phyloP scores from a whole-genome alignment of 768 basidiomycete species.

The Russula dissimulans region DNA sequence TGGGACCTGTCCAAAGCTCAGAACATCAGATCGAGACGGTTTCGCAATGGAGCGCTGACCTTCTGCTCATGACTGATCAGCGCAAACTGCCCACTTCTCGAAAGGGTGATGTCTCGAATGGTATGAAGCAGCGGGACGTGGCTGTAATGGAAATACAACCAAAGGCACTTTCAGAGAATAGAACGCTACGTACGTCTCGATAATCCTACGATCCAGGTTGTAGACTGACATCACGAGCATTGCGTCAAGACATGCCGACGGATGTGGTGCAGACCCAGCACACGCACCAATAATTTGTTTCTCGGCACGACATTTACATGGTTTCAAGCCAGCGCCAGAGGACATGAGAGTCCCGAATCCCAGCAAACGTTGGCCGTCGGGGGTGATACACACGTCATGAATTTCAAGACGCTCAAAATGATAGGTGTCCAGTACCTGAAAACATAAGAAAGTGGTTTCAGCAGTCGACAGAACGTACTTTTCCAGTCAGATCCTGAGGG shows the following conservation, averaged over 20 bases:
- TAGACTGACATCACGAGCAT: conserved; percentile 38
- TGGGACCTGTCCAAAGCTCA: conserved; percentile 38
- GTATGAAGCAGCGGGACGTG: conserved; percentile 66
- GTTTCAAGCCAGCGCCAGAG: conserved; percentile 53
- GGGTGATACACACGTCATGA: conserved; percentile 63
- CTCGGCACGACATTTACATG: conserved; percentile 63
- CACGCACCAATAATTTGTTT: conserved; percentile 69
- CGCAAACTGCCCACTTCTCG: conserved; percentile 53
- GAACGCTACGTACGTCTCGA: conserved; percentile 47
- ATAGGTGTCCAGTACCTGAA: conserved; percentile 41
- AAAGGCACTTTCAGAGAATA: background rate
- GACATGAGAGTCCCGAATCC: conserved; percentile 59
- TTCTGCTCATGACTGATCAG: conserved; percentile 68
- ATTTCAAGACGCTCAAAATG: conserved; percentile 52
- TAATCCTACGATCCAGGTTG: conserved; percentile 50
- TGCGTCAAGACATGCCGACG: background rate
- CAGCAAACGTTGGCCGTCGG: conserved; percentile 51
- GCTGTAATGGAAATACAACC: conserved; percentile 29
- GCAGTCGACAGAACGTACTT: conserved; percentile 18
- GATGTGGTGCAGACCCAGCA: conserved; percentile 16
- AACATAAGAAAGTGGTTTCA: background rate
- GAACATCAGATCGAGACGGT: background rate
- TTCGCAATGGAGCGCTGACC: conserved; percentile 28
- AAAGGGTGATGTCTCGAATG: conserved; percentile 63
- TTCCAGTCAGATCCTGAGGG: conserved; percentile 49